Evolutionary conservation across 1,139 yeast genomes (phyloP).

Genomic region (Yamadazyma jaroonii): DNA sequence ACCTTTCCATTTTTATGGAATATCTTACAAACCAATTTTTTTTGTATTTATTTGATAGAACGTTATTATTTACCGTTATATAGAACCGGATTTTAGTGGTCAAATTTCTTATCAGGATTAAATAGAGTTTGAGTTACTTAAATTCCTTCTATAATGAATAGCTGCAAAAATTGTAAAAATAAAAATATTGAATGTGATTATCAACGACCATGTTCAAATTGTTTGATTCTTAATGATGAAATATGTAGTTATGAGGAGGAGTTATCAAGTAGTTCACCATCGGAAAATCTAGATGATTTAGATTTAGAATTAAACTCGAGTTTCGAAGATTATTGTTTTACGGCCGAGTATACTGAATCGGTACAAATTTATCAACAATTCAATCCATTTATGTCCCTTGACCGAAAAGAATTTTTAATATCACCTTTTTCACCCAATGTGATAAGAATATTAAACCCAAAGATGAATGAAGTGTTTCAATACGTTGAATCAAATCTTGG

Average conservation of each 20-base stretch:
- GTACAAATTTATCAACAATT: slow-evolving; percentile 5
- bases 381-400: not conserved
- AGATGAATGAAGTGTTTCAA: slow-evolving; percentile 1
- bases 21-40: too few species aligned
- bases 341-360: slow-evolving; percentile 5
- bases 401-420: not conserved
- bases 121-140: too few species aligned
- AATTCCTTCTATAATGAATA: not conserved
- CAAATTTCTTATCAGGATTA: too few species aligned
- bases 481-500: slow-evolving; percentile 1
- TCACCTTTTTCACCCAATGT: slow-evolving; percentile 4
- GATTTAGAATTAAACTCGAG: slow-evolving; percentile 8
- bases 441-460: not conserved
- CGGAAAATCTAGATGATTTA: not conserved
- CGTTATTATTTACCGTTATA: too few species aligned
- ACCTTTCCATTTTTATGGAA: too few species aligned
- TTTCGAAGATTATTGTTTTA: slow-evolving; percentile 2
- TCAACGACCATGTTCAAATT: slow-evolving; percentile 36
- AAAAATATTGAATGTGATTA: slow-evolving; percentile 40
- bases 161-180: slow-evolving; percentile 21
- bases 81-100: too few species aligned
- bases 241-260: not conserved
- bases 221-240: slow-evolving; percentile 18
- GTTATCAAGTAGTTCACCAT: not conserved
- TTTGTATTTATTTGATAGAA: too few species aligned